phyloP scores from a whole-genome alignment of 2,329 filamentous ascomycete species.

The Diaporthe australafricana region DNA sequence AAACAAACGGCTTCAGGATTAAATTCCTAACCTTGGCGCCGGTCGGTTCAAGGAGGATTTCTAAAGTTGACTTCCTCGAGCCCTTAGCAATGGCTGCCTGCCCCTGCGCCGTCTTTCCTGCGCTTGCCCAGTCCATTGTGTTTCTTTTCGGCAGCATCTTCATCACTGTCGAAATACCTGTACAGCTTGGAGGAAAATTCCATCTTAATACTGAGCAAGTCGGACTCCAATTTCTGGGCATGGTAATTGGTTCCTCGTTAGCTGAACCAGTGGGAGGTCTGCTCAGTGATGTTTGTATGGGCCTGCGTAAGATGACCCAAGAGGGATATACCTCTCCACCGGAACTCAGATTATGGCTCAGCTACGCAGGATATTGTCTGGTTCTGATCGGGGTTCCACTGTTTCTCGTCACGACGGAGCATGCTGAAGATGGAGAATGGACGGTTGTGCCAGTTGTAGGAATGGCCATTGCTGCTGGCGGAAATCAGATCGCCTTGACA shows the following conservation, averaged over 20 bases:
- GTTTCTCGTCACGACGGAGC: conserved; percentile 61
- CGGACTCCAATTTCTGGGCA: conserved; percentile 65
- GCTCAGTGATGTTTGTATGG: conserved; percentile 63
- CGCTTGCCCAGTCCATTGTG: conserved; percentile 63
- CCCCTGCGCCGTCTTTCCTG: conserved; percentile 59
- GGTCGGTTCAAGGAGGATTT: conserved; percentile 62
- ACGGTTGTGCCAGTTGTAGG: conserved; percentile 66
- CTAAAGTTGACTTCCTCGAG: conserved; percentile 59
- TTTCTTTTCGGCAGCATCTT: conserved; percentile 65
- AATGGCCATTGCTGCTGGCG: conserved; percentile 59
- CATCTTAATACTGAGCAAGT: conserved; percentile 66
- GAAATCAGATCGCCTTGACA: conserved; percentile 69
- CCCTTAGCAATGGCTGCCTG: conserved; percentile 55
- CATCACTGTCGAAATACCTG: conserved; percentile 67
- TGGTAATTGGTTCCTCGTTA: conserved; percentile 65
- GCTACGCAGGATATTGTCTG: conserved; percentile 62
- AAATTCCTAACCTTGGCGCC: conserved; percentile 54
- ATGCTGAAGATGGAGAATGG: conserved; percentile 55
- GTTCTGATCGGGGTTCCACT: conserved; percentile 62
- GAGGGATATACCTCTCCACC: conserved; percentile 46
- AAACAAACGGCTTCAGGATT: conserved; percentile 52
- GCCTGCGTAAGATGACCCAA: conserved; percentile 44
- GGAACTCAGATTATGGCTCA: conserved; percentile 66
- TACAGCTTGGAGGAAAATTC: conserved; percentile 65
- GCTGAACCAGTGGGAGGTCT: conserved; percentile 67